Conservation (phyloP, 768 basidiomycete genomes). For the Aureoboletus auriporus region DNA sequence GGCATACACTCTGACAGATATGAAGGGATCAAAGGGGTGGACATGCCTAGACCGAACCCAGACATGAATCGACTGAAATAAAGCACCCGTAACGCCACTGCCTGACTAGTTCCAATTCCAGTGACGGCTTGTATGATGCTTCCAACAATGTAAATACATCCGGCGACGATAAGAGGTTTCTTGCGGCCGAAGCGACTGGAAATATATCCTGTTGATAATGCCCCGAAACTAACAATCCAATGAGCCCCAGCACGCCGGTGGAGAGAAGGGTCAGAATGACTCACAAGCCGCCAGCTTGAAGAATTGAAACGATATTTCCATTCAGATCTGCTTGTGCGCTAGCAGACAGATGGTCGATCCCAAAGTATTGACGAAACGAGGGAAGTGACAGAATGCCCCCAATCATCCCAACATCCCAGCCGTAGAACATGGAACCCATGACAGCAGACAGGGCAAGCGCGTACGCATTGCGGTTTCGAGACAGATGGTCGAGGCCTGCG, state of each 20-base stretch:
- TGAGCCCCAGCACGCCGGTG: not conserved
- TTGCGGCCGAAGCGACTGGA: slow-evolving; percentile 45
- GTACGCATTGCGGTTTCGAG: slow-evolving; percentile 42
- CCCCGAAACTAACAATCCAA: slow-evolving; percentile 35
- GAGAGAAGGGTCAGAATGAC: slow-evolving; percentile 5
- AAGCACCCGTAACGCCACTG: slow-evolving; percentile 35
- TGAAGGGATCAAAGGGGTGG: slow-evolving; percentile 45
- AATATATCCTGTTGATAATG: slow-evolving; percentile 14
- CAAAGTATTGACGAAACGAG: slow-evolving; percentile 49
- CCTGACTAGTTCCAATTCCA: slow-evolving; percentile 37
- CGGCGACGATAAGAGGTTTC: slow-evolving; percentile 40
- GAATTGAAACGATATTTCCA: slow-evolving; percentile 44
- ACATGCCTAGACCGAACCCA: slow-evolving; percentile 59
- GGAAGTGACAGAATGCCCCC: slow-evolving; percentile 44
- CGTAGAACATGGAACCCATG: slow-evolving; percentile 47
- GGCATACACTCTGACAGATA: slow-evolving; percentile 41
- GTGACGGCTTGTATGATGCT: slow-evolving; percentile 44
- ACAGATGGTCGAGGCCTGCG: slow-evolving; percentile 19
- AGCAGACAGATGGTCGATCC: slow-evolving; percentile 36
- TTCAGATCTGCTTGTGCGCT: slow-evolving; percentile 13
- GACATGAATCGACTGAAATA: slow-evolving; percentile 53
- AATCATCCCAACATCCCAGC: slow-evolving; percentile 48
- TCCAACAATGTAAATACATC: slow-evolving; percentile 45
- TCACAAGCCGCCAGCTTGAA: slow-evolving; percentile 49
- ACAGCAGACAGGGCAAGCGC: slow-evolving; percentile 41